Base-by-base conservation (phyloP, 1,139 yeast genomes). In the Meyerozyma smithsonii region DNA sequence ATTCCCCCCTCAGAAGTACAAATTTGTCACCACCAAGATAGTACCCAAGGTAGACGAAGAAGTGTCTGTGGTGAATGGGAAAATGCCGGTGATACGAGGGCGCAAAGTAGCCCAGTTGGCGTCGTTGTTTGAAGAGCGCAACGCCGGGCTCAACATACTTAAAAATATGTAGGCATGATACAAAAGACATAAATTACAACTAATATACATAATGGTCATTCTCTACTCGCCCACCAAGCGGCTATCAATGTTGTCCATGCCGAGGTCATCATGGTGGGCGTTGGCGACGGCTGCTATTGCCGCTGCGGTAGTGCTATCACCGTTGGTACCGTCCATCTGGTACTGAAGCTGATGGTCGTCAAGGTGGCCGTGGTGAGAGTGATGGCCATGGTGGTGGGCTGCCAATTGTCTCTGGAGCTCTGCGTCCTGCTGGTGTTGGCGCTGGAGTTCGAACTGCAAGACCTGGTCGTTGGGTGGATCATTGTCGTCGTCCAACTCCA, bases 51-150 rank as follows among this genome's bases (percentile, higher is more conserved):
- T n/a, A n/a, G n/a, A 23, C 16, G 23, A 24, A 14, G 34, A 17
- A 11, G 23, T 30, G 8, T 8, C 21, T 11, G 14, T 18, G 12
- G 21, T 18, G 7, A 45, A 48, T 19, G 40, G 60, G 8, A 70
- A 65, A 41, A 67, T 69, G 38, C 77, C 80, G 1, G 79, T 73
- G 5, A 69, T 77, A 10, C 54, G 78, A 28, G 79, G 77, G 5
- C 60, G 75, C 34, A 77, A 74, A 55, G 84, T 78, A 2, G 70
- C 78, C 16, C 75, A 74, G 51, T 62, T 78, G 43, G 79, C 83
- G 6, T 70, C 66, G 41, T 55, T 78, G 39, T 78, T 72, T 48
- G 84, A 78, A 50, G 82, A 78, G 51, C 61, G 83, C 47, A 57
- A 74, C 14, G 70, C 72, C 49, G 82, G 80, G 4, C 57, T 77